Evolutionary conservation across 768 basidiomycete species (phyloP), one percentile per base, ranked within the genome.

Genomic region (Lactifluus hygrophoroides): DNA sequence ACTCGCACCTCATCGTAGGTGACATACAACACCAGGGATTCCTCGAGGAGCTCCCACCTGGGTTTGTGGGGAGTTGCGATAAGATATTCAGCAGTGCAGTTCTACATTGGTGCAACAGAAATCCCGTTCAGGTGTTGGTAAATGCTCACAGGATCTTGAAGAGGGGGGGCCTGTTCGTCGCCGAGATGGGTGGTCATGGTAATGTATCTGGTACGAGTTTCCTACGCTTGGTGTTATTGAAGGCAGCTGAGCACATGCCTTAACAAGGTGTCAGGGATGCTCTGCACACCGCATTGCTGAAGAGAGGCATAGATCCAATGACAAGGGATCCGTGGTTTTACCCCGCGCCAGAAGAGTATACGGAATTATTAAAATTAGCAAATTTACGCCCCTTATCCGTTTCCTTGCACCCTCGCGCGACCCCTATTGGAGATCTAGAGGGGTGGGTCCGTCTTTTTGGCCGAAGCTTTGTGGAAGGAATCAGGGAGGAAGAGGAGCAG

Each of bases 291-390:
- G 81, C 78, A 0, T 69, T 85, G 38, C 72, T 71, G 55, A 69
- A 70, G 30, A 74, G 76, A 27, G 86, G 87, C 0, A 69, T 82
- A 54, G 75, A 90, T 68, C 80, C 89, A 10, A 69, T 71, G 9
- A 65, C 70, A 11, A 68, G 82, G 43, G 90, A 94, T 66, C 91
- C 91, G 0, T 93, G 89, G 89, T 90, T 82, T 72, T 92, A 90
- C 67, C 91, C 91, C 4, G 84, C 84, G 0, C 76, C 76, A 11
- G 76, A 80, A 28, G 82, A 87, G 58, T 91, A 93, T 54, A 48
- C 5, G 21, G 34, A 19, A 10, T 28, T 63, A 21, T 48, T 63
- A 25, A 50, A 30, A 10, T 56, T 54, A 13, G 53, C 53, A 1
- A 17, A 35, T 49, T 27, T 63, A 19, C 21, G 28, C n/a, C 62